Percentiles rank a stretch among this genome's conserved stretches.
phyloP scores from a whole-genome alignment of 768 basidiomycete genomes.

The Lactifluus hygrophoroides region DNA sequence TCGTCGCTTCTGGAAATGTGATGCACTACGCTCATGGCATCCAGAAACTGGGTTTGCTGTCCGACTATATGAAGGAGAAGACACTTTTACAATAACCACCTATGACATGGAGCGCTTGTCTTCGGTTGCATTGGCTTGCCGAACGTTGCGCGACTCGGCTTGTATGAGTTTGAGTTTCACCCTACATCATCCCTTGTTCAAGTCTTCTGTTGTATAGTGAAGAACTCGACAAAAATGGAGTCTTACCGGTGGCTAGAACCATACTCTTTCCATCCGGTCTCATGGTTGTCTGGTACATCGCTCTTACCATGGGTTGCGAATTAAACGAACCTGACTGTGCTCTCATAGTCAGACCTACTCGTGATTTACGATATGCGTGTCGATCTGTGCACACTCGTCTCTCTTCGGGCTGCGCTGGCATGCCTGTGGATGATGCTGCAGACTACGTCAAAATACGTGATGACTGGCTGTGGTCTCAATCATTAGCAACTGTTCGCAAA shows the following conservation, averaged over 20 bases:
- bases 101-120: slow-evolving; percentile 13
- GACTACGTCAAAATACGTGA: slow-evolving; percentile 55
- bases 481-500: slow-evolving; percentile 4
- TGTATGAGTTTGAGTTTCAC: slow-evolving; percentile 1
- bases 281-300: slow-evolving; percentile 17
- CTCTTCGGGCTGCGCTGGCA: slow-evolving; percentile 53
- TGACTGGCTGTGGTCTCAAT: slow-evolving; percentile 43
- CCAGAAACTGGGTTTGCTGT: slow-evolving; percentile 9
- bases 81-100: not conserved
- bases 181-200: not conserved
- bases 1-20: not conserved
- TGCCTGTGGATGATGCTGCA: slow-evolving; percentile 47
- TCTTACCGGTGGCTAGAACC: slow-evolving; percentile 14
- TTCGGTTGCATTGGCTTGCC: not conserved
- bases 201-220: not conserved
- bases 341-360: slow-evolving; percentile 26
- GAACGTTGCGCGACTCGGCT: slow-evolving; percentile 11
- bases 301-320: not conserved
- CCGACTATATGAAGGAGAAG: slow-evolving; percentile 1
- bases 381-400: slow-evolving; percentile 46
- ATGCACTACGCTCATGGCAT: not conserved
- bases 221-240: not conserved
- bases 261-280: slow-evolving; percentile 9
- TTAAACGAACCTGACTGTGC: not conserved
- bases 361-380: slow-evolving; percentile 46